phyloP scores from a whole-genome alignment of 164 flowering plant genomes.

The Kingdonia uniflora region DNA sequence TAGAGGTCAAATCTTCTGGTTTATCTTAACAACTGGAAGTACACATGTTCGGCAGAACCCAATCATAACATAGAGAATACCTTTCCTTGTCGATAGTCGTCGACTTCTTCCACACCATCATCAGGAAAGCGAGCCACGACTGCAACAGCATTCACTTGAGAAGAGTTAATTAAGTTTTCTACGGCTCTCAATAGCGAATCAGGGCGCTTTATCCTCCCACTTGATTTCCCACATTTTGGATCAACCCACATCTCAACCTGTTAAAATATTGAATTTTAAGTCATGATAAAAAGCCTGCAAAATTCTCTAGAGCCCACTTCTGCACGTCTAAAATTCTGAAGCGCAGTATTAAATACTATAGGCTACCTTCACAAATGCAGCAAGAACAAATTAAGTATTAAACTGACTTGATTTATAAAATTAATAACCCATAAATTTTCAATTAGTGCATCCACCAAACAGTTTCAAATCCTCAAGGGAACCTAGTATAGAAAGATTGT shows the following conservation, averaged over 20 bases:
- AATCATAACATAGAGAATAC: conserved; percentile 18
- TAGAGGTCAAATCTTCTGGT: too few species aligned
- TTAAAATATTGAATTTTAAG: conserved; percentile 4
- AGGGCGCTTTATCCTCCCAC: conserved; percentile 69
- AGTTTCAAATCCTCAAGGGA: too few species aligned
- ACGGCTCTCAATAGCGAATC: conserved; percentile 73
- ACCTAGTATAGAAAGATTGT: too few species aligned
- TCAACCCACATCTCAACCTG: conserved; percentile 86
- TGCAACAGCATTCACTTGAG: conserved; percentile 68
- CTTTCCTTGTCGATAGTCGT: conserved; percentile 70
- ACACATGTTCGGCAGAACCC: too few species aligned
- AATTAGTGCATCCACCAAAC: too few species aligned
- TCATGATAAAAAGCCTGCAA: background rate
- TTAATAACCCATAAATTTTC: too few species aligned
- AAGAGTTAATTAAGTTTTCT: conserved; percentile 24
- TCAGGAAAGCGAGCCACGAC: conserved; percentile 89
- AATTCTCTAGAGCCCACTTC: background rate
- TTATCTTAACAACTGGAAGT: too few species aligned
- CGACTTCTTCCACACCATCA: conserved; percentile 54
- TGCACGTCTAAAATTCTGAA: too few species aligned
- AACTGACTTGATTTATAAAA: too few species aligned
- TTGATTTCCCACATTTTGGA: conserved; percentile 64
- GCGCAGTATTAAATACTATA: too few species aligned
- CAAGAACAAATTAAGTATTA: too few species aligned
- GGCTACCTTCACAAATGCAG: too few species aligned